Evolutionary conservation across 257 asterid genomes (phyloP).

Genomic region (Penstemon eatonii): DNA sequence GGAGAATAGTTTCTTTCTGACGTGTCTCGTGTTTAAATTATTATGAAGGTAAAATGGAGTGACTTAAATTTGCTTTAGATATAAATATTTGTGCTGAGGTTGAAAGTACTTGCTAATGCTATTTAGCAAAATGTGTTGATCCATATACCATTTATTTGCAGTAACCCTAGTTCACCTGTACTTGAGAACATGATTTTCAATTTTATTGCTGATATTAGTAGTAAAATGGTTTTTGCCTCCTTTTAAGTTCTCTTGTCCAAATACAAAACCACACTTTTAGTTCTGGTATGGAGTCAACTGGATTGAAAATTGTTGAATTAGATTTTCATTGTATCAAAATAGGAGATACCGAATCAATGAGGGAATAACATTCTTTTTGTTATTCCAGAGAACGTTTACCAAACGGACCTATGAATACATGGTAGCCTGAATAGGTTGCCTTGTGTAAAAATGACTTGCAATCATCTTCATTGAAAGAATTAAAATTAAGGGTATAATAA

Average conservation of each 20-base stretch:
- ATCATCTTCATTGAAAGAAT: not conserved
- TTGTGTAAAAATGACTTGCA: not conserved
- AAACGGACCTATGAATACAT: no score
- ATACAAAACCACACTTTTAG: not conserved
- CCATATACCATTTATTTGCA: not conserved
- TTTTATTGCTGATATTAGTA: not conserved
- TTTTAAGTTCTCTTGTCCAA: not conserved
- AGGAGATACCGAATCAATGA: not conserved
- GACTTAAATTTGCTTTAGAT: not conserved
- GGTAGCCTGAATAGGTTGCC: not conserved
- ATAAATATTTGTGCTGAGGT: not conserved
- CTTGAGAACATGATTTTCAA: not conserved
- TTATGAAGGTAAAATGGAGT: not conserved
- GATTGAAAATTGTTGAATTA: not conserved
- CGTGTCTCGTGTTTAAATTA: not conserved
- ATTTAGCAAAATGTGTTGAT: not conserved
- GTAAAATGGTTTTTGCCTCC: not conserved
- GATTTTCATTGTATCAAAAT: not conserved
- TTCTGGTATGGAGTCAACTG: slow-evolving; percentile 10
- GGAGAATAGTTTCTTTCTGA: not conserved
- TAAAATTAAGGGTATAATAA: not conserved
- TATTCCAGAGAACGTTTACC: no score
- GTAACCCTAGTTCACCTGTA: not conserved
- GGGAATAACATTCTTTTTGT: not conserved
- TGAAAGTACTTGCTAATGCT: not conserved